Conservation (phyloP, 805 yeast genomes). For the Schizosaccharomyces lindneri region DNA sequence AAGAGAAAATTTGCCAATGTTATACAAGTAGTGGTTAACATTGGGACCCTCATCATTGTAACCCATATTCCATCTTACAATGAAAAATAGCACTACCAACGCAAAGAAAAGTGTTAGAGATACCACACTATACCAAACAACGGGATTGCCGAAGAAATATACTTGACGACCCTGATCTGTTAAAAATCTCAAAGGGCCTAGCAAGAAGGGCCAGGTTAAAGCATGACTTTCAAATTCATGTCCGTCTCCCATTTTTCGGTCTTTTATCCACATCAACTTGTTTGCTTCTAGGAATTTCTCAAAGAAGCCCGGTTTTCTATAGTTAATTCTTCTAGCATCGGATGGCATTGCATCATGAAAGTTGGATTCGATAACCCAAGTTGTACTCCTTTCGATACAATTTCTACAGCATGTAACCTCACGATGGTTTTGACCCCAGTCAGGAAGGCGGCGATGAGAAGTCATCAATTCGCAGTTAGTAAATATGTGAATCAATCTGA, state of each 20-base stretch:
- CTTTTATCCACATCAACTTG: conserved; percentile 27
- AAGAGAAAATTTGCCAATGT: conserved; percentile 20
- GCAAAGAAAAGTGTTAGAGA: conserved; percentile 13
- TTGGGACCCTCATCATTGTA: conserved; percentile 12
- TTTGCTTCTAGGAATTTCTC: conserved; percentile 32
- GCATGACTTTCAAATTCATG: conserved; percentile 33
- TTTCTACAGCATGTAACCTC: conserved; percentile 69
- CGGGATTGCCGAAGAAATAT: conserved; percentile 40
- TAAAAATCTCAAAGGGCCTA: conserved; percentile 37
- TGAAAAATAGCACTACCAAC: conserved; percentile 11
- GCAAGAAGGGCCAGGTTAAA: conserved; percentile 33
- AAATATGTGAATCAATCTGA: conserved; percentile 42
- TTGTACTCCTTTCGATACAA: conserved; percentile 40
- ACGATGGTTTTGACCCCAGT: conserved; percentile 62
- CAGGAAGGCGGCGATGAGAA: conserved; percentile 54
- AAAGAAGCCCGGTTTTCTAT: conserved; percentile 19
- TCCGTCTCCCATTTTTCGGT: conserved; percentile 22
- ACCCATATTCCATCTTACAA: conserved; percentile 19
- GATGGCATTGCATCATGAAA: conserved; percentile 8
- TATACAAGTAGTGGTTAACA: conserved; percentile 13
- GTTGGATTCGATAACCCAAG: conserved; percentile 53
- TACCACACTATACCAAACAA: conserved; percentile 26
- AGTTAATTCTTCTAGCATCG: conserved; percentile 14
- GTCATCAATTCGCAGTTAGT: conserved; percentile 48
- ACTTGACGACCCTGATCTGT: conserved; percentile 21